phyloP scores from a whole-genome alignment of 176 grass and related monocot species.

The Eleusine indica region DNA sequence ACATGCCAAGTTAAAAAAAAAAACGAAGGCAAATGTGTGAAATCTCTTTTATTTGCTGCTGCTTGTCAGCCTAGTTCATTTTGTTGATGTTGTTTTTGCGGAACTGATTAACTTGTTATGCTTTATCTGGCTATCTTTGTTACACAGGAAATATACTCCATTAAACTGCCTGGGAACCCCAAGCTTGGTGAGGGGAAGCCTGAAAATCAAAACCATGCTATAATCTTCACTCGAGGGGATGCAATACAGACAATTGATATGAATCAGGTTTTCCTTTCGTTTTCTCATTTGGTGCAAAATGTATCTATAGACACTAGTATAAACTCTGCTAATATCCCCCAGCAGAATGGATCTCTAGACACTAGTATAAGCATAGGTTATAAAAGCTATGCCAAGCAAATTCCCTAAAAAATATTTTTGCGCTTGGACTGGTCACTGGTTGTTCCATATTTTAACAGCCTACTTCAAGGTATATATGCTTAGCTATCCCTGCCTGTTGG shows the following conservation, averaged over 20 bases:
- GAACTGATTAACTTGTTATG: slow-evolving; percentile 22
- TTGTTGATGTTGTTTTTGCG: slow-evolving; percentile 27
- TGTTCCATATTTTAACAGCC: neutral
- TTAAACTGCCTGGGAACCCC: slow-evolving; percentile 92
- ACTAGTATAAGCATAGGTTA: neutral
- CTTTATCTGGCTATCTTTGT: slow-evolving; percentile 20
- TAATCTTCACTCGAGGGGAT: slow-evolving; percentile 94
- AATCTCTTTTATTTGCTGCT: neutral
- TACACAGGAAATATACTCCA: slow-evolving; percentile 88
- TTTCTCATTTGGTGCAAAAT: neutral
- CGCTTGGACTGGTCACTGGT: neutral
- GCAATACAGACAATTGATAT: slow-evolving; percentile 96
- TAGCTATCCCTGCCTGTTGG: slow-evolving; percentile 3
- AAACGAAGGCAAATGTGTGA: too few relatives aligned
- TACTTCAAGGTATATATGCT: neutral
- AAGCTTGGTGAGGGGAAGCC: slow-evolving; percentile 98
- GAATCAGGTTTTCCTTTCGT: slow-evolving; percentile 73
- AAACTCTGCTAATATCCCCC: neutral
- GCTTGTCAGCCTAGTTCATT: slow-evolving; percentile 20
- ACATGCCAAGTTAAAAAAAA: too few relatives aligned
- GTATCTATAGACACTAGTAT: neutral
- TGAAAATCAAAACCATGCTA: slow-evolving; percentile 99
- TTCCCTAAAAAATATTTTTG: neutral
- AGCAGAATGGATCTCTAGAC: neutral
- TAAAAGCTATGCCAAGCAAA: neutral